Conservation (phyloP, 1,139 yeast species). For the Pichia sp. region DNA sequence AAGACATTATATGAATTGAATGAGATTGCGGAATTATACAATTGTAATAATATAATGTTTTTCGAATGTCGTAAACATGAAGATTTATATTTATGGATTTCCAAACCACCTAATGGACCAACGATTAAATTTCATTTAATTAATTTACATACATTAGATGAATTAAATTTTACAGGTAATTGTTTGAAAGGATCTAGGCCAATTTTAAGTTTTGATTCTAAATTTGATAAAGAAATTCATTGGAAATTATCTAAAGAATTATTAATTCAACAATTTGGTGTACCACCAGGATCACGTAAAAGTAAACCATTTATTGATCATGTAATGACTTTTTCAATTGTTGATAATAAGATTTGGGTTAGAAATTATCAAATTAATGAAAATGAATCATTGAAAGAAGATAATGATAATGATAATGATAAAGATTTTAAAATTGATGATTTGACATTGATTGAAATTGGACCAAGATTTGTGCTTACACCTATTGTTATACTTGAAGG, state of each 20-base stretch:
- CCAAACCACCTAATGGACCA: conserved; percentile 98
- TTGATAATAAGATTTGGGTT: conserved; percentile 92
- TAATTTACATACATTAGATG: conserved; percentile 93
- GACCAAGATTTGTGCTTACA: conserved; percentile 94
- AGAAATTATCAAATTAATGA: conserved; percentile 92
- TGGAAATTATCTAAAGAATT: conserved; percentile 74
- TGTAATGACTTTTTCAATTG: conserved; percentile 86
- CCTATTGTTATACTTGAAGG: conserved; percentile 91
- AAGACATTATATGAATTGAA: conserved; percentile 82
- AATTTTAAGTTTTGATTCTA: conserved; percentile 76
- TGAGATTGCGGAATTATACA: conserved; percentile 93
- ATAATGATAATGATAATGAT: conserved; percentile 23
- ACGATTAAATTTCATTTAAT: conserved; percentile 90
- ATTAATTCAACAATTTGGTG: conserved; percentile 84
- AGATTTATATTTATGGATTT: conserved; percentile 89
- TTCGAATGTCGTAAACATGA: conserved; percentile 96
- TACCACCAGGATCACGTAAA: conserved; percentile 92
- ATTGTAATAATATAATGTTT: conserved; percentile 90
- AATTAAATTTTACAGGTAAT: conserved; percentile 92
- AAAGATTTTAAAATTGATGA: conserved; percentile 23
- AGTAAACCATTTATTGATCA: conserved; percentile 94
- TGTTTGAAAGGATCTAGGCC: conserved; percentile 96
- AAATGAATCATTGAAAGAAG: conserved; percentile 35
- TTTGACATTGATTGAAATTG: conserved; percentile 74
- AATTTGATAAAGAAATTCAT: conserved; percentile 62